Conservation (phyloP, 164 flowering plant species). For the Nelumbo lutea region DNA sequence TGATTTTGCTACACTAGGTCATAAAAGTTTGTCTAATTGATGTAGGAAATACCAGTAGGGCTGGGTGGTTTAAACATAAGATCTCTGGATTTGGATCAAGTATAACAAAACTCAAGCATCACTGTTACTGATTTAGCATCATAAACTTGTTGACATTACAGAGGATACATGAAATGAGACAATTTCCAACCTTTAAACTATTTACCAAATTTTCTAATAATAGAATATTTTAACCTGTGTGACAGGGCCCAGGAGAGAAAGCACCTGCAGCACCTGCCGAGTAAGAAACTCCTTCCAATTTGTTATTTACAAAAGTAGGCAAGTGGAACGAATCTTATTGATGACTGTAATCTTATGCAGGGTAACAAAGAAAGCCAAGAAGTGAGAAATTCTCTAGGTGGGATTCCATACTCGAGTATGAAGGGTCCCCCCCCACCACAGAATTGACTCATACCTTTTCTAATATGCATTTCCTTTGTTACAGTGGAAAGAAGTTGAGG, state of each 20-base stretch:
- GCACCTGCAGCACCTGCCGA: constrained; percentile 5
- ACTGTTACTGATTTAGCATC: no score
- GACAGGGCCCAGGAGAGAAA: constrained; percentile 5
- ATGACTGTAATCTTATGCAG: not conserved
- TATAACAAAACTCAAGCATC: no score
- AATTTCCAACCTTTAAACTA: no score
- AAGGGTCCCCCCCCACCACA: not conserved
- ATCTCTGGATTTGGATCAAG: no score
- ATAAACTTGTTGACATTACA: no score
- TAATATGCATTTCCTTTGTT: not conserved
- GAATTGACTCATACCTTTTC: not conserved
- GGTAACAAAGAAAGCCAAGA: constrained; percentile 7
- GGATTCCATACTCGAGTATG: not conserved
- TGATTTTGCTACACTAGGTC: no score
- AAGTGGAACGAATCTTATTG: not conserved
- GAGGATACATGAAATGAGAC: no score
- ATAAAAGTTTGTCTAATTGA: no score
- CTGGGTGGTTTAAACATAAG: no score
- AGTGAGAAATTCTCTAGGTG: not conserved
- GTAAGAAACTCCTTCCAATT: not conserved
- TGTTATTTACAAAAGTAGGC: not conserved
- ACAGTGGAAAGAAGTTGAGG: not conserved
- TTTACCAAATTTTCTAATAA: no score
- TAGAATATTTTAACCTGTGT: not conserved
- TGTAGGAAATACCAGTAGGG: no score